These are phyloP conservation scores for Mortierella alpina DNA, from an alignment of 192 early-diverging fungal species.

Conservation along the genomic window DNA sequence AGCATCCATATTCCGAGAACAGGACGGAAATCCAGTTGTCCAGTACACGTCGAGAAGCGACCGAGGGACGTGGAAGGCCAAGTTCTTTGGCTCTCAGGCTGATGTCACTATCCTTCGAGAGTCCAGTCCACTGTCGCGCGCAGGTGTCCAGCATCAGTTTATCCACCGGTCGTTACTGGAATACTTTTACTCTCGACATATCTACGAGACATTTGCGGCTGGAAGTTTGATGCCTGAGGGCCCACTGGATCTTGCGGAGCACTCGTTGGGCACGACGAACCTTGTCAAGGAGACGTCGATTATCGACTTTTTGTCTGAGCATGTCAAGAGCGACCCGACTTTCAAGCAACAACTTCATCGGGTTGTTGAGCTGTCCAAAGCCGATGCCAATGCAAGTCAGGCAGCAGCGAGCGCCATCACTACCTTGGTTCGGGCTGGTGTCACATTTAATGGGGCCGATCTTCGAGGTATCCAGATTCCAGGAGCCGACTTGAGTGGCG, in stretches of 20 bases:
- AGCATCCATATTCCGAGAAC: background rate
- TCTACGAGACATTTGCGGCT: background rate
- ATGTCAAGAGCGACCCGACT: background rate
- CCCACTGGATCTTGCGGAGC: background rate
- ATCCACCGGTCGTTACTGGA: slow-evolving; percentile 8
- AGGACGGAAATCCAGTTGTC: background rate
- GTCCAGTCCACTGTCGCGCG: background rate
- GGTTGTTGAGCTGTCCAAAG: background rate
- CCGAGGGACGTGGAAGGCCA: slow-evolving; percentile 1
- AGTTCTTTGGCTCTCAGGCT: background rate
- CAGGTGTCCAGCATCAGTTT: background rate
- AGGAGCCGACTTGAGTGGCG: slow-evolving; percentile 6
- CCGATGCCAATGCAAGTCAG: background rate
- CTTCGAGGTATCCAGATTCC: slow-evolving; percentile 9
- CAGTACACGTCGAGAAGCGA: background rate
- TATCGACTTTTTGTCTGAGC: slow-evolving; percentile 6
- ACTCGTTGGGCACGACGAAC: background rate
- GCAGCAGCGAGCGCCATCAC: slow-evolving; percentile 18
- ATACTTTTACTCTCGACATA: background rate
- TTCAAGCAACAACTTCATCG: background rate
- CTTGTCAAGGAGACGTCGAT: slow-evolving; percentile 3
- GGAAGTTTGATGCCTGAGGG: background rate
- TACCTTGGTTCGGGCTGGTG: slow-evolving; percentile 10
- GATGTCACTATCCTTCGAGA: background rate
- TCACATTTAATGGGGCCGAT: slow-evolving; percentile 5